Evolutionary conservation across 2,329 filamentous ascomycete species (phyloP).

Genomic region (Epichloe bromicola): DNA sequence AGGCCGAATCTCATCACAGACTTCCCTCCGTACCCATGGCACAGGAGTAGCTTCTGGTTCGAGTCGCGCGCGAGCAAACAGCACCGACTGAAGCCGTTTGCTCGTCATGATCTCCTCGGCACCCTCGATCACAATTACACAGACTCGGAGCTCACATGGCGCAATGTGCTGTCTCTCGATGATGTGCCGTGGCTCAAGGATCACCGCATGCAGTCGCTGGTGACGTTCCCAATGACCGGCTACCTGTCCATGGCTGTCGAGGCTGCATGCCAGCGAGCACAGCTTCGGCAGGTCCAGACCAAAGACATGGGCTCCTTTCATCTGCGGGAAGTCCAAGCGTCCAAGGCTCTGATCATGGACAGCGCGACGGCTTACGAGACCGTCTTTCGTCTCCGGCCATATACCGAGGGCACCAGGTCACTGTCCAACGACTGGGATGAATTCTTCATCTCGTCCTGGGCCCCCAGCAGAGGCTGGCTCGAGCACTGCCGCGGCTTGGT

Average conservation of each 20-base stretch:
- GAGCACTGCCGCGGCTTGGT: slow-evolving; percentile 44
- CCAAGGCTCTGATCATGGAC: slow-evolving; percentile 16
- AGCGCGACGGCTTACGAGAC: slow-evolving; percentile 15
- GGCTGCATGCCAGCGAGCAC: slow-evolving; percentile 25
- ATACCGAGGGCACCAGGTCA: slow-evolving; percentile 15
- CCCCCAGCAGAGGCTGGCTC: slow-evolving; percentile 37
- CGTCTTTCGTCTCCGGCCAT: slow-evolving; percentile 11
- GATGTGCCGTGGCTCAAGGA: slow-evolving; percentile 45
- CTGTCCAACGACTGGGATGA: slow-evolving; percentile 37
- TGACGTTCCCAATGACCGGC: slow-evolving; percentile 41
- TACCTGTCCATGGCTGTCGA: slow-evolving; percentile 39
- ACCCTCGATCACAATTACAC: slow-evolving; percentile 29
- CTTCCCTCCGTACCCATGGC: slow-evolving; percentile 35
- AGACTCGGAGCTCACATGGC: slow-evolving; percentile 34
- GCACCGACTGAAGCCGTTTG: slow-evolving; percentile 27
- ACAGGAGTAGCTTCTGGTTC: slow-evolving; percentile 33
- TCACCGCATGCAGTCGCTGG: slow-evolving; percentile 43
- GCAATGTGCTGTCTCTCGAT: slow-evolving; percentile 32
- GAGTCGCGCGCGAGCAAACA: slow-evolving; percentile 30
- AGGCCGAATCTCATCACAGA: slow-evolving; percentile 23
- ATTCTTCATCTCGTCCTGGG: slow-evolving; percentile 44
- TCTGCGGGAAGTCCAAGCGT: slow-evolving; percentile 15
- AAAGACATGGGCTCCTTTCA: slow-evolving; percentile 11
- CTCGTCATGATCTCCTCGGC: slow-evolving; percentile 34
- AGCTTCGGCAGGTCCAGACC: slow-evolving; percentile 10